Base-by-base conservation (phyloP, 805 yeast genomes). In the Starmerella apis region DNA sequence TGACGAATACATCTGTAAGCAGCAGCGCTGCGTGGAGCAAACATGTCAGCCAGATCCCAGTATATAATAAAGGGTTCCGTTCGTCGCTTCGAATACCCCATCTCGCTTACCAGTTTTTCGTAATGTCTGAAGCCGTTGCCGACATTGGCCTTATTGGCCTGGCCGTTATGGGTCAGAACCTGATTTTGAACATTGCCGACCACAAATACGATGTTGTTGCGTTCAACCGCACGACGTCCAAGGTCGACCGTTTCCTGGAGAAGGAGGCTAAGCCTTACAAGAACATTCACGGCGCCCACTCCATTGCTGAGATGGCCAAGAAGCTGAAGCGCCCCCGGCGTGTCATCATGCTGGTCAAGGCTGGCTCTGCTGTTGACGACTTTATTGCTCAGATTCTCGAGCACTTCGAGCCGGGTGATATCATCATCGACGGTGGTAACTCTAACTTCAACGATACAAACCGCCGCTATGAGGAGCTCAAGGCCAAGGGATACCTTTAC, bases 351-450 rank as follows among this genome's bases (percentile, higher is more conserved):
- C 78, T 90, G 67, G 97, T 90, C 67, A 90, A 90, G 78, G 97
- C 98, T 58, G 98, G 98, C 73, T 69, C 72, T 52, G 92, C 98
- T 55, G 97, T 90, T 63, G 98, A 90, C 68, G 77, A 76, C 61
- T 85, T 90, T 73, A 92, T 90, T 68, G 76, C 79, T 59, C 90
- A 85, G 72, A 75, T 92, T 66, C 70, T 85, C 62, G 96, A 96
- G 65, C 77, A 78, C 76, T 77, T 92, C 71, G 98, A 90, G 70
- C 75, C 85, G 71, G 97, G 94, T 60, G 98, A 90, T 71, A 92
- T 90, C 77, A 86, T 90, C 79, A 92, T 90, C 65, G 98, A 90
- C 67, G 98, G 98, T 76, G 98, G 98, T 77, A 90, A 90, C 86
- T 92, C 97, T 42, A 96, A 90, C 73, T 90, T 82, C 92, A 96